Conservation (phyloP, 2,329 filamentous ascomycete species). For the Colletotrichum graminicola region DNA sequence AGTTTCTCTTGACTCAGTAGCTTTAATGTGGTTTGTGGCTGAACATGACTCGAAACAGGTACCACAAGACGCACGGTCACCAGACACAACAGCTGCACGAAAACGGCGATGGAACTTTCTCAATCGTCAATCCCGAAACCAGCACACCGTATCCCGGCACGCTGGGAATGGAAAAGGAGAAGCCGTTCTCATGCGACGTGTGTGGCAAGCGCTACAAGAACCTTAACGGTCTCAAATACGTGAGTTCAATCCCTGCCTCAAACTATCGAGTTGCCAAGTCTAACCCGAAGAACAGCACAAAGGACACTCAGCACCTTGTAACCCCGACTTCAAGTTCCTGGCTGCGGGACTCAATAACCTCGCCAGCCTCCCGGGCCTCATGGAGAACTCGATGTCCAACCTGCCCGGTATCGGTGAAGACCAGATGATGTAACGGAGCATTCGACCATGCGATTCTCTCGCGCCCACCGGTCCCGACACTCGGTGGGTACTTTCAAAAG, state of each 20-base stretch:
- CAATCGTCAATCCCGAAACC: conserved; percentile 96
- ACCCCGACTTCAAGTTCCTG: conserved; percentile 76
- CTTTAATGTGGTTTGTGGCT: conserved; percentile 20
- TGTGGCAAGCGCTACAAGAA: conserved; percentile 99
- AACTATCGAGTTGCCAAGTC: neutral
- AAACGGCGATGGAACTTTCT: conserved; percentile 97
- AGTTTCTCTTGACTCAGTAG: conserved; percentile 46
- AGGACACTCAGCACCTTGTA: conserved; percentile 88
- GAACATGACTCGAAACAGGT: conserved; percentile 56
- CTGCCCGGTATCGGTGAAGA: conserved; percentile 61
- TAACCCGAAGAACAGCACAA: conserved; percentile 66
- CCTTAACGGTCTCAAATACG: conserved; percentile 96
- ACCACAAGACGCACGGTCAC: conserved; percentile 87
- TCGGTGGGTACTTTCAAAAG: conserved; percentile 1
- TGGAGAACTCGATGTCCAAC: conserved; percentile 47
- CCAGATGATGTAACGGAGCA: conserved; percentile 46
- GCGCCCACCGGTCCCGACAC: neutral
- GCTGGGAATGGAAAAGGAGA: conserved; percentile 99
- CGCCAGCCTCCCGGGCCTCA: conserved; percentile 45
- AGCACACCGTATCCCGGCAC: conserved; percentile 95
- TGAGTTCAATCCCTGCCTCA: conserved; percentile 55
- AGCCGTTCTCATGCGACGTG: conserved; percentile 96
- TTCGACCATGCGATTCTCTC: neutral
- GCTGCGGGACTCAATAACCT: conserved; percentile 59
- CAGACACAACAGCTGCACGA: conserved; percentile 97